Base-by-base conservation (phyloP, 441 rosid genomes). In the Geranium incanum region DNA sequence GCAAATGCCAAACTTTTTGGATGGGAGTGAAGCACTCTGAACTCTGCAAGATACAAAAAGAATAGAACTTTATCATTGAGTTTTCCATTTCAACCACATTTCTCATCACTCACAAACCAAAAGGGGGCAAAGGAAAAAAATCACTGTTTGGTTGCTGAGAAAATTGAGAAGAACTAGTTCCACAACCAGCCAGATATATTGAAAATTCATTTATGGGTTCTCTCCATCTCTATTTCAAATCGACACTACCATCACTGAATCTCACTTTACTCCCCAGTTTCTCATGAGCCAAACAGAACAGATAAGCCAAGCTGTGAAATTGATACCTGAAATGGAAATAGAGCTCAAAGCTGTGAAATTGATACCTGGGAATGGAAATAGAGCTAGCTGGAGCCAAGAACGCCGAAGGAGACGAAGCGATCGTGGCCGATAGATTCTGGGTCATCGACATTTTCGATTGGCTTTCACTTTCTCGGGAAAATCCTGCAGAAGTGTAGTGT, bases 331-430 rank as follows among this genome's bases (percentile, higher is more conserved):
- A 71, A 36, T 79, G 69, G 68, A 71, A 70, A 63, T 72, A 57
- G 86, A 82, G 78, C 43, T 73, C 16, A 69, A 69, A 0, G 21
- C 6, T 45, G 28, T 1, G 18, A 75, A 59, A 65, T 66, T 4
- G 66, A 65, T 68, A 93, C 97, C 98, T 70, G 50, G 74, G 43
- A 71, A 36, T 79, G 69, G 68, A 71, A 70, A 63, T 72, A 57
- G 86, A 82, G 78, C 43, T 73, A 36, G 85, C 36, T 48, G 86
- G 81, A 3, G 86, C 77, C 5, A 89, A 68, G 68, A 89, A 87
- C 15, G 86, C 70, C 12, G 95, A 87, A 41, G 96, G 86, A 11
- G 92, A 84, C 50, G 96, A 83, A 65, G 95, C 86, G 68, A 89
- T 76, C 6, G 88, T 79, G 64, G 87, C 11, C 45, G 87, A 55